A percentile compares a stretch with the other conserved stretches of the same genome.
Conservation (phyloP, 768 basidiomycete genomes). For the Leccinum subgranulosum region DNA sequence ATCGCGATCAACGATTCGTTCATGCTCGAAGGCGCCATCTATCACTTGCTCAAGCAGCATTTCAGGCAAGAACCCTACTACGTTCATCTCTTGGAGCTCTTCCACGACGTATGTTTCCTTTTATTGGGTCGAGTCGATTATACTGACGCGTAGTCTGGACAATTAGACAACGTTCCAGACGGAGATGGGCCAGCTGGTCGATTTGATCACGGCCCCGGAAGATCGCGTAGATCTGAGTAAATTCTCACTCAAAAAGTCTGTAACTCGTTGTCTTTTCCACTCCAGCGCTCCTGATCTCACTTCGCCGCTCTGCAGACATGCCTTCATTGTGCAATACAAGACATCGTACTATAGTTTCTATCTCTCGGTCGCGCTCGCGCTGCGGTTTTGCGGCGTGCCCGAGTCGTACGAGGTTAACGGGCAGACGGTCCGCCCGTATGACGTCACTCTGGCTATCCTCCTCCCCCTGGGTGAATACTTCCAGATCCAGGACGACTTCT, state of each 20-base stretch:
- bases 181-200: conserved; percentile 94
- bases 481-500: conserved; percentile 97
- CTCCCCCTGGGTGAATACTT: conserved; percentile 96
- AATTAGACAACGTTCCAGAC: conserved; percentile 74
- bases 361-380: conserved; percentile 93
- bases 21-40: conserved; percentile 95
- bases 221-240: conserved; percentile 80
- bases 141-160: neutral
- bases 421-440: conserved; percentile 56
- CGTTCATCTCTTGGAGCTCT: conserved; percentile 84
- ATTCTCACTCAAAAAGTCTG: conserved; percentile 78
- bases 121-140: too few species aligned
- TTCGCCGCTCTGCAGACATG: conserved; percentile 51
- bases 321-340: conserved; percentile 94
- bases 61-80: conserved; percentile 82
- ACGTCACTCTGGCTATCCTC: conserved; percentile 74
- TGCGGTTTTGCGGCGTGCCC: conserved; percentile 72
- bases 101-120: conserved; percentile 67
- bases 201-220: conserved; percentile 94
- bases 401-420: conserved; percentile 41
- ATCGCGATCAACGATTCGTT: conserved; percentile 96
- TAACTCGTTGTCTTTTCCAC: neutral
- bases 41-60: conserved; percentile 82
- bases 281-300: neutral
- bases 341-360: conserved; percentile 99